A percentile compares a stretch with the other conserved stretches of the same genome.
These are phyloP conservation scores for Diaporthe caulivora DNA, from an alignment of 2,329 filamentous ascomycete species.

Conservation along the genomic window DNA sequence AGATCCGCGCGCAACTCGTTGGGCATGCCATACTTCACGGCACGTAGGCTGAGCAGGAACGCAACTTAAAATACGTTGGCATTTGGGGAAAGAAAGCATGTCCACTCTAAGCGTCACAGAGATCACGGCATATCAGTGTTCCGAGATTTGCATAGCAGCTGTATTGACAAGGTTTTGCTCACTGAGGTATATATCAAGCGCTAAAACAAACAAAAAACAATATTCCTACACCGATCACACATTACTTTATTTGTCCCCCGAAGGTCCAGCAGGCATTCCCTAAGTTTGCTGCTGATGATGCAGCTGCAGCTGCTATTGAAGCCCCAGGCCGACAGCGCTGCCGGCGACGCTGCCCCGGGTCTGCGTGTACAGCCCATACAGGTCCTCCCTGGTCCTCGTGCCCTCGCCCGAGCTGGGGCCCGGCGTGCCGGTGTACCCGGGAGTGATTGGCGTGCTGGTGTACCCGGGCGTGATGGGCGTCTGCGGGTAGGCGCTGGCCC, in stretches of 20 bases:
- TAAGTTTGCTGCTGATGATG: not conserved
- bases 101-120: not conserved
- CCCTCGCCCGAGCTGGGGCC: not conserved
- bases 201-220: slow-evolving; percentile 5
- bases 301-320: slow-evolving; percentile 15
- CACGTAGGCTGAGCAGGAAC: not conserved
- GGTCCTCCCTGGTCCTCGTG: not conserved
- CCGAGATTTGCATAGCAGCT: slow-evolving; percentile 7
- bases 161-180: not conserved
- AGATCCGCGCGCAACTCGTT: not conserved
- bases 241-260: not conserved
- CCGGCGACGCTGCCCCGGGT: not conserved
- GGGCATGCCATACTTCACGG: too few species aligned
- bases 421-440: not conserved
- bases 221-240: not conserved
- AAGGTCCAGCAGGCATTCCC: not conserved
- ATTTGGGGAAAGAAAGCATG: not conserved
- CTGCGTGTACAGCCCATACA: slow-evolving; percentile 6
- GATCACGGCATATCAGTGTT: not conserved
- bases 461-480: slow-evolving; percentile 2
- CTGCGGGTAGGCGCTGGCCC: not conserved
- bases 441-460: not conserved
- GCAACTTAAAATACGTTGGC: too few species aligned
- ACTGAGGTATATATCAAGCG: slow-evolving; percentile 6
- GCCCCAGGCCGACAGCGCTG: not conserved